Percentiles rank a stretch among this genome's conserved stretches.
These are phyloP conservation scores for Noccaea caerulescens DNA, from an alignment of 345 rosid genomes.

Conservation along the genomic window DNA sequence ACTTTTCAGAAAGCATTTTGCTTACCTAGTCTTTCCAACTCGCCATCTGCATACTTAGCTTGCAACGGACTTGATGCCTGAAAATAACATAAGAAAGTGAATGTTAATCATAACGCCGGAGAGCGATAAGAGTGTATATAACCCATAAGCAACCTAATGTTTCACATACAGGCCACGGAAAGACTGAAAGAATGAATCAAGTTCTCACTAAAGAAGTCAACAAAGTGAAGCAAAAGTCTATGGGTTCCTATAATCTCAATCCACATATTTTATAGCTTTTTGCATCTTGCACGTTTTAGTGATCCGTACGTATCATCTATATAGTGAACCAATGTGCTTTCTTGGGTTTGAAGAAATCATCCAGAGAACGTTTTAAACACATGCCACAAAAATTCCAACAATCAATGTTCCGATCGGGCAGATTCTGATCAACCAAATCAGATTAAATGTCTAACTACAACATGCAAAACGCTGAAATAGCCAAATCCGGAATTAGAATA, in stretches of 20 bases:
- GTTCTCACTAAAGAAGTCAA: not conserved
- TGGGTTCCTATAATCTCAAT: not conserved
- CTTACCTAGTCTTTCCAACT: slow-evolving; percentile 92
- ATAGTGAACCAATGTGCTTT: slow-evolving; percentile 9
- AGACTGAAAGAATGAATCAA: slow-evolving; percentile 6
- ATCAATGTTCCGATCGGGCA: not conserved
- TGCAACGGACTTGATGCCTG: slow-evolving; percentile 99
- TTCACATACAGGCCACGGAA: slow-evolving; percentile 6
- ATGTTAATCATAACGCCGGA: not conserved
- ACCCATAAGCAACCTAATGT: slow-evolving; percentile 4
- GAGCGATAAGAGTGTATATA: not conserved
- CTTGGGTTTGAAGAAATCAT: slow-evolving; percentile 37
- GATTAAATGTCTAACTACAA: not conserved
- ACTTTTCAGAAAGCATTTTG: slow-evolving; percentile 12
- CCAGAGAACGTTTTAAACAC: not conserved
- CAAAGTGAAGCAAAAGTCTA: not conserved
- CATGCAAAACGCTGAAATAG: slow-evolving; percentile 26
- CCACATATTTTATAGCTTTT: not conserved
- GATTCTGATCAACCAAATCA: slow-evolving; percentile 9
- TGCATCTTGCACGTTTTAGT: not conserved
- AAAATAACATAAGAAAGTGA: slow-evolving; percentile 35
- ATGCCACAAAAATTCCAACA: slow-evolving; percentile 4
- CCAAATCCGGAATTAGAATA: not conserved
- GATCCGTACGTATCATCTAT: not conserved
- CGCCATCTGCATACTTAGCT: slow-evolving; percentile 99